Conservation (phyloP, 2,329 filamentous ascomycete species). For the Neofusicoccum sp. region DNA sequence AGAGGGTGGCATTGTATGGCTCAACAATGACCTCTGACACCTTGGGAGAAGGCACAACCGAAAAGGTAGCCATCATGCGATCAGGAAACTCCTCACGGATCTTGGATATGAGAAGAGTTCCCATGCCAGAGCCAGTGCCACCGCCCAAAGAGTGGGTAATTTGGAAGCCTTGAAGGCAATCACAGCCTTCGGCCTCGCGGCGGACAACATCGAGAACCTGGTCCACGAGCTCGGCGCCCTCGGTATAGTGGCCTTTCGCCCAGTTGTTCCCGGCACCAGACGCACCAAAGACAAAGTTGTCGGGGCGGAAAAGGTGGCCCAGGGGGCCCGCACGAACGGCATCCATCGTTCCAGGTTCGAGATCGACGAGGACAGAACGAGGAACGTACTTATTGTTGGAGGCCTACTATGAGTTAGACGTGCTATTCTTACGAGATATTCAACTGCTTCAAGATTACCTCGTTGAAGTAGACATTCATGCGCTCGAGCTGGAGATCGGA, state of each 20-base stretch:
- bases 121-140: slow-evolving; percentile 93
- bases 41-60: slow-evolving; percentile 90
- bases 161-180: slow-evolving; percentile 99
- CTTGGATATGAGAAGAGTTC: slow-evolving; percentile 90
- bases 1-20: slow-evolving; percentile 94
- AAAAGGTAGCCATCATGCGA: slow-evolving; percentile 99
- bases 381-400: slow-evolving; percentile 99
- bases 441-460: slow-evolving; percentile 55
- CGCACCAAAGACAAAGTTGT: slow-evolving; percentile 99
- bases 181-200: slow-evolving; percentile 94
- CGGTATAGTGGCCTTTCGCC: slow-evolving; percentile 96
- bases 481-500: slow-evolving; percentile 99
- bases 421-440: slow-evolving; percentile 31
- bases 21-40: slow-evolving; percentile 92
- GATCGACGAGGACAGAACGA: slow-evolving; percentile 97
- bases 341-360: slow-evolving; percentile 99
- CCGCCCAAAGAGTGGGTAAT: slow-evolving; percentile 97
- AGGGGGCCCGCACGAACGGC: slow-evolving; percentile 97
- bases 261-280: slow-evolving; percentile 98
- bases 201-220: slow-evolving; percentile 99
- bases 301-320: slow-evolving; percentile 98
- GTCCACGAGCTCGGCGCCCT: slow-evolving; percentile 87
- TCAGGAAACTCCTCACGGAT: slow-evolving; percentile 98
- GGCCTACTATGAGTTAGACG: slow-evolving; percentile 59
- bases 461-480: slow-evolving; percentile 99